Conservation (phyloP, 148 eudicot genomes). For the Persicaria tinctoria region DNA sequence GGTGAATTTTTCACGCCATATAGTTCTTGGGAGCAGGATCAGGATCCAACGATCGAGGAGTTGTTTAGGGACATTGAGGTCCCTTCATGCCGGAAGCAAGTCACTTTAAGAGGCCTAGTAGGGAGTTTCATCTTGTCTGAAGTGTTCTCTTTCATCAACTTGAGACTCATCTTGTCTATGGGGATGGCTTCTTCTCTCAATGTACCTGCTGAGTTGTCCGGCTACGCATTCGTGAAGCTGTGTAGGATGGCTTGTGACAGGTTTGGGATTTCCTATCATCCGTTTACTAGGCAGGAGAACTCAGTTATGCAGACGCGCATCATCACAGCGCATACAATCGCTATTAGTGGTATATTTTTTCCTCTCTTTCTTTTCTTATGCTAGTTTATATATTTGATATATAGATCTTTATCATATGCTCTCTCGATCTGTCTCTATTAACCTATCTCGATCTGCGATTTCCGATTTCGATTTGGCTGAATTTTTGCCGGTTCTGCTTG, state of each 20-base stretch:
- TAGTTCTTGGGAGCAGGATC: too few relatives aligned
- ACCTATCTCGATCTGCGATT: not conserved
- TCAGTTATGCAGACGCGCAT: conserved; percentile 27
- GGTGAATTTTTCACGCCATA: too few relatives aligned
- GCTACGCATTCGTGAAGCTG: conserved; percentile 10
- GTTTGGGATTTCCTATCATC: not conserved
- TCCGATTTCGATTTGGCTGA: not conserved
- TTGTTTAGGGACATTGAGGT: too few relatives aligned
- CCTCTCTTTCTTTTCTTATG: too few relatives aligned
- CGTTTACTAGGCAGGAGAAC: conserved; percentile 30
- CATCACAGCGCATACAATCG: conserved; percentile 22
- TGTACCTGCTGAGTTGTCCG: conserved; percentile 23
- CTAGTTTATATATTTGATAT: too few relatives aligned
- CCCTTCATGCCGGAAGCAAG: too few relatives aligned
- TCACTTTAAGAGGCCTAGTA: too few relatives aligned
- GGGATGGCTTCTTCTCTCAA: conserved; percentile 27
- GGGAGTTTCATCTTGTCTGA: too few relatives aligned
- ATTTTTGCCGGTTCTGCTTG: not conserved
- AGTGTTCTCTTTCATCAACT: conserved; percentile 11
- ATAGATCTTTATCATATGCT: conserved; percentile 15
- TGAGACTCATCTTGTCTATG: conserved; percentile 25
- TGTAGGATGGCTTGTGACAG: too few relatives aligned
- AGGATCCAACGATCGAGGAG: too few relatives aligned
- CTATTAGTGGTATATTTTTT: not conserved
- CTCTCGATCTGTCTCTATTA: conserved; percentile 1